Percentiles rank a stretch among this genome's conserved stretches.
Evolutionary conservation across 164 flowering plant genomes (phyloP).

Genomic region (Saururus chinensis): DNA sequence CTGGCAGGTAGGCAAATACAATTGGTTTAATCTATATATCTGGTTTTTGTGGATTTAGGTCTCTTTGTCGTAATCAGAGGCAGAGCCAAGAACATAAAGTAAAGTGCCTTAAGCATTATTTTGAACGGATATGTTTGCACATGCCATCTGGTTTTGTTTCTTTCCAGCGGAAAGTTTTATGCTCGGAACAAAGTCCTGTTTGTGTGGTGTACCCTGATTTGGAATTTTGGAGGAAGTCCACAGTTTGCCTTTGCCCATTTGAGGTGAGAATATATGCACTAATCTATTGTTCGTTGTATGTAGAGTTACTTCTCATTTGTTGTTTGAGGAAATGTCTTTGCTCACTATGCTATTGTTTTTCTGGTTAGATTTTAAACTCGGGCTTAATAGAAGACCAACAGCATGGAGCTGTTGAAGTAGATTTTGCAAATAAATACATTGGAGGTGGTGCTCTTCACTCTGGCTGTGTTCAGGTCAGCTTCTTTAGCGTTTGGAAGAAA

Average conservation of each 20-base stretch:
- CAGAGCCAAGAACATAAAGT: conserved; percentile 59
- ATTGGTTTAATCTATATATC: not conserved
- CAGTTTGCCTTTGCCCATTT: conserved; percentile 43
- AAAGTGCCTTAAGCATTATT: conserved; percentile 76
- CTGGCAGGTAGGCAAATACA: no score
- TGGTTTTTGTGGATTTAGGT: conserved; percentile 29
- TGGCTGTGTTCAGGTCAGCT: conserved; percentile 85
- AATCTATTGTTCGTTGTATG: not conserved
- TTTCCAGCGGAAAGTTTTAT: conserved; percentile 84
- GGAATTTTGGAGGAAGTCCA: conserved; percentile 64
- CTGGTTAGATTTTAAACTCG: conserved; percentile 37
- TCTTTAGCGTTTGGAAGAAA: conserved; percentile 1
- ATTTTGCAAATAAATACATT: conserved; percentile 85
- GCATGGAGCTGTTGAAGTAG: conserved; percentile 71
- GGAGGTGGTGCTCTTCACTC: conserved; percentile 86
- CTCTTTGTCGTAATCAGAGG: conserved; percentile 33
- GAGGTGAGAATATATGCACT: conserved; percentile 34
- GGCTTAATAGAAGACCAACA: conserved; percentile 78
- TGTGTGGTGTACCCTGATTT: conserved; percentile 38
- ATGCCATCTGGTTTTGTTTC: conserved; percentile 67
- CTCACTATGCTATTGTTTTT: not conserved
- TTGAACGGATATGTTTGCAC: conserved; percentile 51
- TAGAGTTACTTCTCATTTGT: not conserved
- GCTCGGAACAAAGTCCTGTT: conserved; percentile 17
- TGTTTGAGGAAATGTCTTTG: not conserved